phyloP scores from a whole-genome alignment of 306 rosid genomes.

The Boehmeria nivea region DNA sequence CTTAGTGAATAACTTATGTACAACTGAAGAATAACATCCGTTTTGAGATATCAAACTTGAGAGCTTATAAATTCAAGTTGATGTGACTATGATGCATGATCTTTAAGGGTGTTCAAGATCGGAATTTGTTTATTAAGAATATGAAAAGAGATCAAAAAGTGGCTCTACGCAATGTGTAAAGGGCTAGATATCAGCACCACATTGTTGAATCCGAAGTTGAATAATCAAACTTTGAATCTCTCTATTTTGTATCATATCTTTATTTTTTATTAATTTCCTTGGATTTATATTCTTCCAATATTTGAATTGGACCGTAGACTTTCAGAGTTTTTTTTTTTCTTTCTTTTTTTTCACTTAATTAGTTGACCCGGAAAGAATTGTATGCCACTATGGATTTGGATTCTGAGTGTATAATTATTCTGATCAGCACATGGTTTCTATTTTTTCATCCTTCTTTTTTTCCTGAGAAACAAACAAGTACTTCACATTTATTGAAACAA shows the following conservation, averaged over 20 bases:
- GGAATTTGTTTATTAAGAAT: too few relatives aligned
- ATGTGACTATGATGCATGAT: not conserved
- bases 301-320: not conserved
- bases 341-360: too few relatives aligned
- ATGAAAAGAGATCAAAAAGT: too few relatives aligned
- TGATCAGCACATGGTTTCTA: too few relatives aligned
- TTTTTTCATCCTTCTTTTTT: not conserved
- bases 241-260: not conserved
- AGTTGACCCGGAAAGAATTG: not conserved
- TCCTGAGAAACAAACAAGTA: conserved; percentile 1
- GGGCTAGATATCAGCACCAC: too few relatives aligned
- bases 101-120: too few relatives aligned
- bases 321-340: too few relatives aligned
- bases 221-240: not conserved
- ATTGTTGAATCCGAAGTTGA: too few relatives aligned
- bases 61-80: not conserved
- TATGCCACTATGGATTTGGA: not conserved
- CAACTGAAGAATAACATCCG: not conserved
- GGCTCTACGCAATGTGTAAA: too few relatives aligned
- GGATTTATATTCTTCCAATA: not conserved
- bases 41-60: not conserved
- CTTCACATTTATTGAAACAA: too few relatives aligned
- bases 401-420: not conserved
- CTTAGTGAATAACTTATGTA: not conserved
- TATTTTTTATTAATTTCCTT: not conserved